Evolutionary conservation across 2,329 filamentous ascomycete genomes (phyloP), one percentile per base, ranked within the genome.

Genomic region (Colletotrichum liriopes): DNA sequence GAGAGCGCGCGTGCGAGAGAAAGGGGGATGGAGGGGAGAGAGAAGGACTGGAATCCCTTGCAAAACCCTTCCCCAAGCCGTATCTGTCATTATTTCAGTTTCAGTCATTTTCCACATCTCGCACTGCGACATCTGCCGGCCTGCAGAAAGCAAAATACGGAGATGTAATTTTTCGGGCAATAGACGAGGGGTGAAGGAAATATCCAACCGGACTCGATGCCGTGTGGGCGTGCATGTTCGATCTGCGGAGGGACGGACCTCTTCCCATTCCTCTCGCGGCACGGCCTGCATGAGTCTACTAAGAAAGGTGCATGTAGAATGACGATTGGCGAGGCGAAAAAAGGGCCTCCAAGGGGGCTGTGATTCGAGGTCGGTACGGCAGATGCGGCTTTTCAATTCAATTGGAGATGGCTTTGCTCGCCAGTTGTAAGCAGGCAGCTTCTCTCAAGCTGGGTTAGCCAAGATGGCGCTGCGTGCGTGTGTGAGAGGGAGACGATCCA

Each of bases 191-290:
- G 29, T 3, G 23, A 12, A n/a, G 14, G 12, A 29, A 41, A n/a
- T 20, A 8, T 35, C 47, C 39, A 67, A 67, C 55, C 66, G 23
- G 47, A 58, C 43, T 14, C 26, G 20, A 56, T 56, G 41, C 47
- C 68, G 68, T 62, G 49, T 35, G 56, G 49, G 62, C 45, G 39
- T 71, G 56, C 68, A 45, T 55, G n/a, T 26, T 49, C 26, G 8
- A 54, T 41, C 49, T 60, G 56, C 23, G 23, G 16, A 52, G 35
- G 43, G 32, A 54, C 39, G 49, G 68, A n/a, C 56, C 56, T 71
- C 68, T 41, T 54, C 32, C 55, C 55, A 35, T 16, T 20, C 56
- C 32, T 51, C 64, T 51, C 47, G 35, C 32, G 12, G 47, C 49
- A 37, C 39, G 35, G 39, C 67, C 52, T 69, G 67, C 60, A 69